A percentile compares a stretch with the other conserved stretches of the same genome.
phyloP scores from a whole-genome alignment of 768 basidiomycete genomes.

The Agrocybe chaxingu region DNA sequence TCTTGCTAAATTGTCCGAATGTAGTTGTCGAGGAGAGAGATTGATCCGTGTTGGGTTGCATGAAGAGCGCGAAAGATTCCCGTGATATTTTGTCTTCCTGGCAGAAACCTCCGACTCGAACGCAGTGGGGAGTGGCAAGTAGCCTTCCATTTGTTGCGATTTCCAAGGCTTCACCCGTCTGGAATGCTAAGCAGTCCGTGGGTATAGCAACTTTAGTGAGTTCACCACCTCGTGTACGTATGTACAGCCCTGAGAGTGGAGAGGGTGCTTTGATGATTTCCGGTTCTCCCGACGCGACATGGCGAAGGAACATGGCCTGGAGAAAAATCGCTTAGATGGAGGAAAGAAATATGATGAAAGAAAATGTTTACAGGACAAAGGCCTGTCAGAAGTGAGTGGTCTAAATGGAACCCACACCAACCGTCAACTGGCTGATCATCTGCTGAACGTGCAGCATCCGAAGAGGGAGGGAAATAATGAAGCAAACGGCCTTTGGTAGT shows the following conservation, averaged over 20 bases:
- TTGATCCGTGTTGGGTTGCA: conserved; percentile 85
- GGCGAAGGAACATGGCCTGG: conserved; percentile 82
- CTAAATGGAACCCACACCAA: conserved; percentile 95
- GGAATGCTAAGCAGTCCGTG: conserved; percentile 82
- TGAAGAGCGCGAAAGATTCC: conserved; percentile 88
- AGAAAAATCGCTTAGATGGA: conserved; percentile 1
- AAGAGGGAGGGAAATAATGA: conserved; percentile 87
- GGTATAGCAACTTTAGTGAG: conserved; percentile 88
- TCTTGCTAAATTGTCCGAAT: conserved; percentile 89
- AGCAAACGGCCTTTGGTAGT: conserved; percentile 90
- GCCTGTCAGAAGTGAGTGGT: conserved; percentile 89
- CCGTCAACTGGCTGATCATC: conserved; percentile 75
- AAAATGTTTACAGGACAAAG: conserved; percentile 70
- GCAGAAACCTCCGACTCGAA: conserved; percentile 60
- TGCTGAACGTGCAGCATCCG: conserved; percentile 28
- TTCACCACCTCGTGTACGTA: conserved; percentile 77
- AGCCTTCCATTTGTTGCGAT: conserved; percentile 79
- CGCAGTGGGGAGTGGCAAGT: conserved; percentile 93
- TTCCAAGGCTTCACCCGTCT: conserved; percentile 95
- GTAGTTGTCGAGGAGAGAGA: conserved; percentile 66
- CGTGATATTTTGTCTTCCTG: conserved; percentile 54
- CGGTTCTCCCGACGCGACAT: conserved; percentile 38
- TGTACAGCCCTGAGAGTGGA: conserved; percentile 82
- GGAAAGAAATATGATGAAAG: not conserved
- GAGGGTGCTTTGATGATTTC: conserved; percentile 63